Conservation (phyloP, 768 basidiomycete genomes). For the Tricholoma sp. region DNA sequence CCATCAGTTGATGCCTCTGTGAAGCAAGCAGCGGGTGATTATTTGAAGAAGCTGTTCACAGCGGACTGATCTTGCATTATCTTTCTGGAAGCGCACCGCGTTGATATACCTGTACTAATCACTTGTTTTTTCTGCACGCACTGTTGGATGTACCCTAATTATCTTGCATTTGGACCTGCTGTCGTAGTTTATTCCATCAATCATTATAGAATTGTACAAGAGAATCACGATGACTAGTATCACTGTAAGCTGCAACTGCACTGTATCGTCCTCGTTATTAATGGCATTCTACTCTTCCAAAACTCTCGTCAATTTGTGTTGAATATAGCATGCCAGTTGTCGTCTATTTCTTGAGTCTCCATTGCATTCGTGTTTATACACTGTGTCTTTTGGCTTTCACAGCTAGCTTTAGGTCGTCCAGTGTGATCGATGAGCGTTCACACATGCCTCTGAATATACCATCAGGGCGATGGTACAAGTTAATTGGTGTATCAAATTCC, state of each 20-base stretch:
- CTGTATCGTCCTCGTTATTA: too few species aligned
- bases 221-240: too few species aligned
- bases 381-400: constrained; percentile 17
- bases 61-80: constrained; percentile 24
- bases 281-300: not conserved
- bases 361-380: not conserved
- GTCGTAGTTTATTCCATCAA: not conserved
- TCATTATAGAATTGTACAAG: not conserved
- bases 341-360: too few species aligned
- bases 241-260: too few species aligned
- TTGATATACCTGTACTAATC: not conserved
- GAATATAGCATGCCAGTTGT: too few species aligned
- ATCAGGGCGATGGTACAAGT: constrained; percentile 48
- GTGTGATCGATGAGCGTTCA: constrained; percentile 69
- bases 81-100: not conserved
- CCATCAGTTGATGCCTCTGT: constrained; percentile 53
- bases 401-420: constrained; percentile 59
- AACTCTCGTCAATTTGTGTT: not conserved
- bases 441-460: constrained; percentile 88
- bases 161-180: not conserved
- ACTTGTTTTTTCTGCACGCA: not conserved
- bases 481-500: constrained; percentile 81
- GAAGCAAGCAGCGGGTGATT: constrained; percentile 65
- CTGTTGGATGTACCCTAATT: not conserved
- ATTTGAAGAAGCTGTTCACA: constrained; percentile 61